phyloP scores from a whole-genome alignment of 495 filamentous ascomycete genomes.

The Astrothelium subdiscretum region DNA sequence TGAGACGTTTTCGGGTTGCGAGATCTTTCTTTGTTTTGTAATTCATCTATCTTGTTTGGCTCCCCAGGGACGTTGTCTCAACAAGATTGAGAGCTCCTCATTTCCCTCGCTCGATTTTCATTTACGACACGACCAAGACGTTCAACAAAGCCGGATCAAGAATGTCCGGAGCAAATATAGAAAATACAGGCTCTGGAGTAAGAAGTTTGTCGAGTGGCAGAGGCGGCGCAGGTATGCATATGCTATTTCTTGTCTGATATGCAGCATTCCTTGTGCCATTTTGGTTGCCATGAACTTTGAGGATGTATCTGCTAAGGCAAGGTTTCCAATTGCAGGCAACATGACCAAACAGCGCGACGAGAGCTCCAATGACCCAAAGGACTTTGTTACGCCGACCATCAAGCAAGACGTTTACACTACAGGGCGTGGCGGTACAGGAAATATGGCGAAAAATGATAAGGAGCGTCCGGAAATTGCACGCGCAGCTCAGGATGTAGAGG shows the following conservation, averaged over 20 bases:
- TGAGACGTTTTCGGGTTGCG: not conserved
- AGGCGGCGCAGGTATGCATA: slow-evolving; percentile 39
- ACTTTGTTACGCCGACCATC: slow-evolving; percentile 71
- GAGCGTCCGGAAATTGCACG: slow-evolving; percentile 51
- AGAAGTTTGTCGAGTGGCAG: slow-evolving; percentile 40
- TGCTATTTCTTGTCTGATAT: not conserved
- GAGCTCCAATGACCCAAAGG: slow-evolving; percentile 37
- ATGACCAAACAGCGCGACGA: slow-evolving; percentile 47
- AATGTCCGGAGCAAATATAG: not conserved
- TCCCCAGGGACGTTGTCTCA: not conserved
- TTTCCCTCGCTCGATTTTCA: too few species aligned
- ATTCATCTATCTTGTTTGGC: not conserved
- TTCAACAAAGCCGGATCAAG: not conserved
- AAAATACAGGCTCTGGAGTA: not conserved
- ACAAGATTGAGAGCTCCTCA: too few species aligned
- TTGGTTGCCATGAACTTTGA: not conserved
- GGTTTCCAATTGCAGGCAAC: slow-evolving; percentile 46
- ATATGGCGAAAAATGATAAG: slow-evolving; percentile 30
- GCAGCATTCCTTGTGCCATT: not conserved
- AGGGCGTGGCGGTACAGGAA: slow-evolving; percentile 49
- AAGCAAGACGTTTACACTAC: slow-evolving; percentile 77
- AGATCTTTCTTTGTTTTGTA: not conserved
- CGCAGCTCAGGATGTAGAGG: slow-evolving; percentile 66
- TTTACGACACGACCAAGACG: too few species aligned
- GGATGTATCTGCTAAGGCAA: not conserved